A percentile compares a stretch with the other conserved stretches of the same genome.
Conservation (phyloP, 176 grass and related monocot species). For the Triticum timopheevii region DNA sequence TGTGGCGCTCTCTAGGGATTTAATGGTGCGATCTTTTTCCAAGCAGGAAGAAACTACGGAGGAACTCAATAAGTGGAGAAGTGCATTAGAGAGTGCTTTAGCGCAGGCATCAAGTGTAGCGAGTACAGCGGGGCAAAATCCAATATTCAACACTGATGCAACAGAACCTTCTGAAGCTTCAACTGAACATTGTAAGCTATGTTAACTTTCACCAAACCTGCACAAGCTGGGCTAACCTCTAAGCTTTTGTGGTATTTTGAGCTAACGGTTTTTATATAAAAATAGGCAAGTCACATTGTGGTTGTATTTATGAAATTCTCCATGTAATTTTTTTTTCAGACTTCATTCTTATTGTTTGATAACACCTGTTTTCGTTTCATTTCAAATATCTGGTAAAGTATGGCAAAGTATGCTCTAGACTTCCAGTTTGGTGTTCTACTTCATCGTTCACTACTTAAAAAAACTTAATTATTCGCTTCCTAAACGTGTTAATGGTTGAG, state of each 20-base stretch:
- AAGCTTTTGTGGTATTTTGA: neutral
- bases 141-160: slow-evolving; percentile 67
- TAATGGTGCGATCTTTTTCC: slow-evolving; percentile 32
- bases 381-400: neutral
- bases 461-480: neutral
- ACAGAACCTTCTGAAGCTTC: slow-evolving; percentile 55
- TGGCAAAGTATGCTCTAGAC: neutral
- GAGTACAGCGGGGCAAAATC: slow-evolving; percentile 68
- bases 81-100: slow-evolving; percentile 85
- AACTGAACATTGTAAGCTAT: slow-evolving; percentile 60
- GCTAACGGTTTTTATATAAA: neutral
- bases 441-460: neutral
- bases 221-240: neutral
- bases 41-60: slow-evolving; percentile 83
- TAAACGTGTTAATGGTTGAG: slow-evolving; percentile 11
- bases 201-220: slow-evolving; percentile 16
- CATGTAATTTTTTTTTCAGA: neutral
- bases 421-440: slow-evolving; percentile 18
- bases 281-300: slow-evolving; percentile 2
- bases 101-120: slow-evolving; percentile 63
- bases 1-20: neutral
- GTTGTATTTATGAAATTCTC: neutral
- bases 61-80: slow-evolving; percentile 90
- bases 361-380: neutral
- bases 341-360: neutral